Base-by-base conservation (phyloP, 1,284 basidiomycete species). In the Termitomyces sp. region DNA sequence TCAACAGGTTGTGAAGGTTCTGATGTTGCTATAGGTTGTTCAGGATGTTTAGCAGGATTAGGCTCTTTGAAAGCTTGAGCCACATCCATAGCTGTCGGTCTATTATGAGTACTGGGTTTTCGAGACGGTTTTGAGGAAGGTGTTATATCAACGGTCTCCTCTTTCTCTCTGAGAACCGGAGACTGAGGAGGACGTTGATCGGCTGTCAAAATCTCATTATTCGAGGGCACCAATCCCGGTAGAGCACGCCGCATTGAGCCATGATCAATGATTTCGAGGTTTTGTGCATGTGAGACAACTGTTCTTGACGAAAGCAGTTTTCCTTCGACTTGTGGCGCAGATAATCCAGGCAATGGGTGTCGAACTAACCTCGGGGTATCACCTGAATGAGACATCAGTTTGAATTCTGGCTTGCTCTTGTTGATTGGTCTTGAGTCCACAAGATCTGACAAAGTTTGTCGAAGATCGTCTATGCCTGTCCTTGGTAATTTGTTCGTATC, bases 61-160 rank as follows among this genome's bases (percentile, higher is more conserved):
- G 58, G 55, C 44, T 65, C 75, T 26, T 67, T 72, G 56, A 88
- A 67, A 8, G 78, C 75, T 62, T 84, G 83, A 1, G 86, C 86
- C 3, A 90, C 79, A 47, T 89, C 86, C 87, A 90, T 89, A 19
- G 83, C 86, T 13, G 80, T 81, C 18, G 84, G 80, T 53, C 88
- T 72, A 48, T 78, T 82, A 3, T 85, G 84, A 18, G 51, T 80
- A 61, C 80, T 86, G 4, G 85, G 80, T 49, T 83, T 84, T 18
- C 84, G 79, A 33, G 68, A 56, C 61, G 78, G 78, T 46, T 64
- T 64, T 24, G 58, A 55, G 21, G 64, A 62, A 5, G 64, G 53
- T 5, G 53, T 18, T 3, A 55, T 35, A 34, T 51, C 24, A 33
- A 24, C n/a, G n/a, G 24, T 8, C 50, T 49, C 24, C 11, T 52